phyloP scores from a whole-genome alignment of 805 yeast species.

The Kluyveromyces dobzhanskii region DNA sequence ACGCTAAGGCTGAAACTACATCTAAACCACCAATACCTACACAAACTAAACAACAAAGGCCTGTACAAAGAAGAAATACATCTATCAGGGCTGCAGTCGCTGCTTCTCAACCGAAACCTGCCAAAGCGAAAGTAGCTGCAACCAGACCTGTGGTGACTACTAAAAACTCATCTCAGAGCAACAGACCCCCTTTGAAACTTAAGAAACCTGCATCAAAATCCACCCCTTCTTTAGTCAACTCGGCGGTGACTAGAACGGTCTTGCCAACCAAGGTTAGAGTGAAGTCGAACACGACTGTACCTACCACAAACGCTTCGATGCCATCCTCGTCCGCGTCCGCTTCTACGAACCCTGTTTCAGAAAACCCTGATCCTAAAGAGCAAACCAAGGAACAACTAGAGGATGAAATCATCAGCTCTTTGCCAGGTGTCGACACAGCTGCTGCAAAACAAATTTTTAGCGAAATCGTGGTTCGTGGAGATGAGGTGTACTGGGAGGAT shows the following conservation, averaged over 20 bases:
- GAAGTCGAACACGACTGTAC: neutral
- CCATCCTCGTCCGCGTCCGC: conserved; percentile 1
- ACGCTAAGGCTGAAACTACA: too few relatives aligned
- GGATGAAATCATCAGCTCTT: conserved; percentile 20
- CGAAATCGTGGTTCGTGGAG: conserved; percentile 87
- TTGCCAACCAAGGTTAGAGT: neutral
- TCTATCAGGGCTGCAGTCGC: neutral
- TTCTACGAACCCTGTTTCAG: conserved; percentile 1
- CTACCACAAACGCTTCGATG: neutral
- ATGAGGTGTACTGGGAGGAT: conserved; percentile 92
- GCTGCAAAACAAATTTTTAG: conserved; percentile 81
- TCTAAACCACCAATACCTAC: neutral
- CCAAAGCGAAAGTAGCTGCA: neutral
- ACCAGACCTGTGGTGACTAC: neutral
- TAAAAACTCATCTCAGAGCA: neutral
- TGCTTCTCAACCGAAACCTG: neutral
- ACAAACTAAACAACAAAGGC: neutral
- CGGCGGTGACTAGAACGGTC: neutral
- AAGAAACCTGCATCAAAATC: neutral
- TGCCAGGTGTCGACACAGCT: conserved; percentile 61
- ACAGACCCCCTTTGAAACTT: neutral
- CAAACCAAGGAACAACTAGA: conserved; percentile 18
- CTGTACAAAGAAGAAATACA: neutral
- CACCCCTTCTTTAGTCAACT: neutral
- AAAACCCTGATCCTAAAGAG: conserved; percentile 4